Evolutionary conservation across 2,329 filamentous ascomycete genomes (phyloP).

Genomic region (Alternaria sp.): DNA sequence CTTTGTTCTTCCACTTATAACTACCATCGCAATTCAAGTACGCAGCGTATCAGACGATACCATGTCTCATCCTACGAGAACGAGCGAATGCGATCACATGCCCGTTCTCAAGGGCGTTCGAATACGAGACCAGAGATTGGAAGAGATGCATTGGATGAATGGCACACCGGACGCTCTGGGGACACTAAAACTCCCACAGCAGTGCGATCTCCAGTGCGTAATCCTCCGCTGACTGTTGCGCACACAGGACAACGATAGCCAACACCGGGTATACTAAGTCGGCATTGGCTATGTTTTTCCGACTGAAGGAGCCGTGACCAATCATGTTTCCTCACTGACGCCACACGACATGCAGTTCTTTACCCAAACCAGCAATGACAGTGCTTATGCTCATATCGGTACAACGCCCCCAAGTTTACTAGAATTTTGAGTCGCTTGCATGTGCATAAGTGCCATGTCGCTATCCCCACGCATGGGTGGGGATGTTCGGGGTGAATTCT

Average conservation of each 20-base stretch:
- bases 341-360: conserved; percentile 12
- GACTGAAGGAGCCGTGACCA: conserved; percentile 11
- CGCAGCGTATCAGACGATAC: background rate
- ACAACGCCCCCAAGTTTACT: background rate
- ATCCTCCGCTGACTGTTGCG: background rate
- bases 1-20: background rate
- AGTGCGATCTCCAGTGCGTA: background rate
- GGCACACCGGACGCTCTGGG: background rate
- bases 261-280: background rate
- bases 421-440: background rate
- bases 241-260: conserved; percentile 12
- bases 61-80: background rate
- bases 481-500: conserved; percentile 7
- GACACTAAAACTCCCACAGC: background rate
- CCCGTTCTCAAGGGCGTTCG: background rate
- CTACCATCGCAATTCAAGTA: background rate
- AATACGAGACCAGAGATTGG: background rate
- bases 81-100: background rate
- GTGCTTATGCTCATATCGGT: conserved; percentile 4
- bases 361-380: conserved; percentile 7
- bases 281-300: conserved; percentile 31
- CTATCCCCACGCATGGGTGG: conserved; percentile 21
- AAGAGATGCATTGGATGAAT: background rate
- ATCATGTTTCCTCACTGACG: conserved; percentile 9
- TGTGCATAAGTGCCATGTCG: background rate